These are phyloP conservation scores for Kodamaea restingae DNA, from an alignment of 805 yeast species.

Conservation along the genomic window DNA sequence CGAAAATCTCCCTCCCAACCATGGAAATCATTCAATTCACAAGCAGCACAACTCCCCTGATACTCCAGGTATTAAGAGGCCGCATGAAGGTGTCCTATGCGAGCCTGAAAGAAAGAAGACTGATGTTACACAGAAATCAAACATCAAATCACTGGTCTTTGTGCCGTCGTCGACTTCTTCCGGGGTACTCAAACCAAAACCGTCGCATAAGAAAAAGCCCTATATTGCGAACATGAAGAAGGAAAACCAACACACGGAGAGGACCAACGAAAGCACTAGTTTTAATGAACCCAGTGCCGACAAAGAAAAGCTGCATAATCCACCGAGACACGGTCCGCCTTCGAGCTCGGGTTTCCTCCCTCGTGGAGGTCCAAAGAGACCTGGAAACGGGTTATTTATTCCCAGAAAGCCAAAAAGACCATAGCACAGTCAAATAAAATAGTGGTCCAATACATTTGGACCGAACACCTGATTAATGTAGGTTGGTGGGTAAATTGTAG, in stretches of 20 bases:
- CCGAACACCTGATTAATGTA: too few relatives aligned
- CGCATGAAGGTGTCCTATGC: background rate
- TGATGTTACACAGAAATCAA: background rate
- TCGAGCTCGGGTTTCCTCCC: background rate
- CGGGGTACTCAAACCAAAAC: background rate
- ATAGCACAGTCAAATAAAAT: too few relatives aligned
- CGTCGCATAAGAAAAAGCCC: slow-evolving; percentile 1
- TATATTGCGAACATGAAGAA: slow-evolving; percentile 1
- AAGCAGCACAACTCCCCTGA: too few relatives aligned
- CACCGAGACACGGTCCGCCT: background rate
- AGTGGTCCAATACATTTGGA: too few relatives aligned
- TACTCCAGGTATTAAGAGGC: background rate
- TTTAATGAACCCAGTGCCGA: background rate
- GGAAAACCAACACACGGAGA: background rate
- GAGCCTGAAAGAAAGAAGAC: background rate
- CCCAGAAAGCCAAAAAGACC: background rate
- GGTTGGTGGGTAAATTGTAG: too few relatives aligned
- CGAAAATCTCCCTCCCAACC: too few relatives aligned
- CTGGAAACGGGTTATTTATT: background rate
- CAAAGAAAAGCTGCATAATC: too few relatives aligned
- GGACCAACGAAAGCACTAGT: background rate
- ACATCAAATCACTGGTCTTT: slow-evolving; percentile 1
- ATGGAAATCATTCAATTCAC: too few relatives aligned
- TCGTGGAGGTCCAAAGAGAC: background rate
- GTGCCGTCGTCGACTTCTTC: background rate